These are phyloP conservation scores for Candida labiduridarum DNA, from an alignment of 1,139 yeast genomes.

Conservation along the genomic window DNA sequence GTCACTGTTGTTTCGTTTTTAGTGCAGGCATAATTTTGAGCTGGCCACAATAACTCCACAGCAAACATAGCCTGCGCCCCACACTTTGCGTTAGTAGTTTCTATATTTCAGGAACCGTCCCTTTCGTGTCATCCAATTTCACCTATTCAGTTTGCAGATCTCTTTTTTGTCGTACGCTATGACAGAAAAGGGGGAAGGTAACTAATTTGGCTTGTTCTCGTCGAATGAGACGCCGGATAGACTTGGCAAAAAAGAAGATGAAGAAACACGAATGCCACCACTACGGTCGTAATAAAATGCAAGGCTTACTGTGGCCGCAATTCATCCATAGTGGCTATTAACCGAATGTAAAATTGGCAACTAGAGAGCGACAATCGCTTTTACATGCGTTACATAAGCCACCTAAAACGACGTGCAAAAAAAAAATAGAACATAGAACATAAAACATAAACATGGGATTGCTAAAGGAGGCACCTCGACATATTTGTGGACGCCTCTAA, in stretches of 20 bases:
- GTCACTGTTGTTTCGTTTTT: too few species aligned
- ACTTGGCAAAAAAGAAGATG: neutral
- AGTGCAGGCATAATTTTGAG: too few species aligned
- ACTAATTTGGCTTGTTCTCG: neutral
- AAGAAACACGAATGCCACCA: neutral
- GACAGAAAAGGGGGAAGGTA: too few species aligned
- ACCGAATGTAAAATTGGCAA: neutral
- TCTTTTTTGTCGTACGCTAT: too few species aligned
- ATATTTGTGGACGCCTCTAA: too few species aligned
- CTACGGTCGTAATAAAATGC: neutral
- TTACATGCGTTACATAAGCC: neutral
- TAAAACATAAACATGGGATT: neutral
- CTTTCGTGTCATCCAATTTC: too few species aligned
- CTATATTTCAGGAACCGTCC: too few species aligned
- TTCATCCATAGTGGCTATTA: neutral
- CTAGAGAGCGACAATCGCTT: neutral
- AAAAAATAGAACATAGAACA: neutral
- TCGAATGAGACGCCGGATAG: neutral
- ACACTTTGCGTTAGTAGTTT: too few species aligned
- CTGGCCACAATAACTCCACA: too few species aligned
- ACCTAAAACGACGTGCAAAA: neutral
- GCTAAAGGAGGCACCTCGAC: neutral
- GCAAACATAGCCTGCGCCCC: too few species aligned
- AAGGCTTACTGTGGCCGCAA: neutral
- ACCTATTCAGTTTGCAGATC: too few species aligned